Conservation (phyloP, 805 yeast genomes). For the Ogataea thermomethanolica region DNA sequence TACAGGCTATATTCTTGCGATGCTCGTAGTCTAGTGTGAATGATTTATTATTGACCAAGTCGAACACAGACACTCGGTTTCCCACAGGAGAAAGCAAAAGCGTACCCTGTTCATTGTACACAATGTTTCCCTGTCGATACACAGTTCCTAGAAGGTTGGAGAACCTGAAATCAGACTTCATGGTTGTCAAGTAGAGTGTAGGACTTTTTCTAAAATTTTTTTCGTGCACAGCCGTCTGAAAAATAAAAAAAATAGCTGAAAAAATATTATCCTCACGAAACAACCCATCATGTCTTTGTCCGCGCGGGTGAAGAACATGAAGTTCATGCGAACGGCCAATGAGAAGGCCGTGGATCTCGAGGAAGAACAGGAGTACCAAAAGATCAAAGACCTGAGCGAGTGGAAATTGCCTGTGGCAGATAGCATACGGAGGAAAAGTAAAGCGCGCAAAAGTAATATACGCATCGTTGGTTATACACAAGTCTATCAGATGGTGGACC, state of each 20-base stretch:
- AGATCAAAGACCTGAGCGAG: constrained; percentile 46
- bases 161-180: constrained; percentile 88
- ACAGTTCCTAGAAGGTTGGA: constrained; percentile 92
- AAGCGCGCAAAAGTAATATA: constrained; percentile 17
- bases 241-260: constrained; percentile 1
- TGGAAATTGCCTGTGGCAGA: constrained; percentile 44
- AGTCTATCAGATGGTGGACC: constrained; percentile 14
- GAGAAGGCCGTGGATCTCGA: constrained; percentile 32
- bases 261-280: background rate
- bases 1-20: constrained; percentile 71
- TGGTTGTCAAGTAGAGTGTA: constrained; percentile 23
- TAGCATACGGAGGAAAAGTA: constrained; percentile 20
- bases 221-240: constrained; percentile 7
- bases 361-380: constrained; percentile 30
- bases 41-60: constrained; percentile 76
- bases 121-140: constrained; percentile 85
- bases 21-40: constrained; percentile 93
- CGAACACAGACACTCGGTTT: constrained; percentile 85
- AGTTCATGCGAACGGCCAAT: constrained; percentile 55
- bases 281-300: constrained; percentile 38
- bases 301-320: constrained; percentile 79
- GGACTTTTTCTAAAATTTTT: constrained; percentile 7
- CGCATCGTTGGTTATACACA: constrained; percentile 31
- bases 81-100: constrained; percentile 89
- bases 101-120: constrained; percentile 84